Conservation (phyloP, 2,329 filamentous ascomycete genomes). For the Colletotrichum musicola region DNA sequence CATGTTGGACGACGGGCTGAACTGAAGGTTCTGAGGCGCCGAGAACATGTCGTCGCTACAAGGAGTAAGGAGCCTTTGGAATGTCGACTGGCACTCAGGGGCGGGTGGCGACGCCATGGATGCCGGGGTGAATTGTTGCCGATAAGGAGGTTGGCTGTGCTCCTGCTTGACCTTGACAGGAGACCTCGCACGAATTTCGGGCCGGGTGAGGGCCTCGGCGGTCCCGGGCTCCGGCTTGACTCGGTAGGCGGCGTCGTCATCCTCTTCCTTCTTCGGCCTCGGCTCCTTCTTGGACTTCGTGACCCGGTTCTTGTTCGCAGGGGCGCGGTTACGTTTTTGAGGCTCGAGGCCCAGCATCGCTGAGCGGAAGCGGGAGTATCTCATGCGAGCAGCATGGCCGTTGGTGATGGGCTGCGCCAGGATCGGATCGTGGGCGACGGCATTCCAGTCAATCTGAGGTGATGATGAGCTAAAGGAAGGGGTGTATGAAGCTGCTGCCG, state of each 20-base stretch:
- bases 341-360: constrained; percentile 62
- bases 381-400: constrained; percentile 72
- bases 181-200: constrained; percentile 26
- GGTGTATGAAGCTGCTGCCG: constrained; percentile 33
- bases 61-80: constrained; percentile 63
- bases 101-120: constrained; percentile 52
- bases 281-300: constrained; percentile 60
- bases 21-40: constrained; percentile 45
- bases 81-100: constrained; percentile 45
- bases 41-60: constrained; percentile 64
- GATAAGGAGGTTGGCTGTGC: constrained; percentile 46
- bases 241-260: constrained; percentile 42
- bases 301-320: constrained; percentile 56
- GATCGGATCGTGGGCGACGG: constrained; percentile 67
- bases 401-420: constrained; percentile 68
- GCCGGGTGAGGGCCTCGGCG: constrained; percentile 38
- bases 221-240: constrained; percentile 56
- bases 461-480: constrained; percentile 40
- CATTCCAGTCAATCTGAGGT: constrained; percentile 69
- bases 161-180: constrained; percentile 55
- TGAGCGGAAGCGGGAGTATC: constrained; percentile 66
- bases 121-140: constrained; percentile 52
- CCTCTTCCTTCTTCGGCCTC: constrained; percentile 55
- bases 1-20: constrained; percentile 50
- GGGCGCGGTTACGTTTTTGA: constrained; percentile 58